Conservation (phyloP, 2,329 filamentous ascomycete genomes). For the Didymellaceae sp. region DNA sequence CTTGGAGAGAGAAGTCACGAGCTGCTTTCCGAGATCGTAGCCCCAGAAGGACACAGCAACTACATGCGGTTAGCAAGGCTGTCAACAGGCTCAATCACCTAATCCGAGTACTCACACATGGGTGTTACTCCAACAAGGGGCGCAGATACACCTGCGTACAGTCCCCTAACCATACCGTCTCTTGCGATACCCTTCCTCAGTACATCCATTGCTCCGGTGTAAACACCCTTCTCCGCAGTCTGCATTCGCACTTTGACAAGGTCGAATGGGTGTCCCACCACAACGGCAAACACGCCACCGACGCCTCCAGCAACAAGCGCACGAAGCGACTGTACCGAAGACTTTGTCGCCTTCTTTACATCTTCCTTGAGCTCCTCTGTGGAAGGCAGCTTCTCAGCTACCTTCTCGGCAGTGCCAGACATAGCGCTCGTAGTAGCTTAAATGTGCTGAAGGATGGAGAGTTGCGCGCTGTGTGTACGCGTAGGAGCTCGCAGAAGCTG, state of each 20-base stretch:
- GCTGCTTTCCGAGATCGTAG: slow-evolving; percentile 91
- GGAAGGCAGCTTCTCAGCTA: slow-evolving; percentile 42
- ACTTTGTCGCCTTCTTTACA: slow-evolving; percentile 58
- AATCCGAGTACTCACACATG: slow-evolving; percentile 78
- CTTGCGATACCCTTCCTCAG: slow-evolving; percentile 86
- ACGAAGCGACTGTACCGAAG: slow-evolving; percentile 70
- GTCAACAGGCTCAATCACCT: not conserved
- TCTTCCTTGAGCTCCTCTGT: slow-evolving; percentile 59
- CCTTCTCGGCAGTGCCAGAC: slow-evolving; percentile 32
- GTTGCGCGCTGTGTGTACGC: slow-evolving; percentile 13
- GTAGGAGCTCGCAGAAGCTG: slow-evolving; percentile 4
- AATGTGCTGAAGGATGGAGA: not conserved
- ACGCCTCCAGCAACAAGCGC: slow-evolving; percentile 90
- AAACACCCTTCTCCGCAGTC: slow-evolving; percentile 92
- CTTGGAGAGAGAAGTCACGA: slow-evolving; percentile 74
- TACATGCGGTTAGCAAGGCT: slow-evolving; percentile 37
- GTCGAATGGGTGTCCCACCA: slow-evolving; percentile 95
- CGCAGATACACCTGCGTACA: slow-evolving; percentile 97
- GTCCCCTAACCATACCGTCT: slow-evolving; percentile 77
- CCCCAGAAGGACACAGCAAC: slow-evolving; percentile 77
- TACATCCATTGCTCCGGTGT: slow-evolving; percentile 88
- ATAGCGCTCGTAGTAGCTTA: slow-evolving; percentile 23
- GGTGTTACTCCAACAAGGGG: slow-evolving; percentile 95
- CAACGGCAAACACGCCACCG: slow-evolving; percentile 89
- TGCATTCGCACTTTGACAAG: slow-evolving; percentile 97